Base-by-base conservation (phyloP, 805 yeast species). In the Candida nanaspora region DNA sequence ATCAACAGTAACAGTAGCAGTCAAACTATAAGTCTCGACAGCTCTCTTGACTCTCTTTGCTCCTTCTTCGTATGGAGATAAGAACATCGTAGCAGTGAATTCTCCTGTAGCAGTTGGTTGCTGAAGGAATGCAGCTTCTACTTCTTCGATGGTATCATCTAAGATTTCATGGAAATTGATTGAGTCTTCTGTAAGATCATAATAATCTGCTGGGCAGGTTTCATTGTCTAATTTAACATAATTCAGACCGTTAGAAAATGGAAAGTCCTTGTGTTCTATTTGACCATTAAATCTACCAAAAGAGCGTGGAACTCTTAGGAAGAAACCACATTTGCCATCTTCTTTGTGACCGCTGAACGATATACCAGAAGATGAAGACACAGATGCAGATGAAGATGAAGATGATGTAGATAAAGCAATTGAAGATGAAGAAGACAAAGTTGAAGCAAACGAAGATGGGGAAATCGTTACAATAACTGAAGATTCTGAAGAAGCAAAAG, bases 281-380 rank as follows among this genome's bases (percentile, higher is more conserved):
- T 19, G 4, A 9, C n/a, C 34, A 19, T 18, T 7, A 19, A 31
- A 31, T 31, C 22, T 19, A 8, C 34, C 34, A 8, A 18, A 31
- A 5, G 34, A 31, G 20, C 34, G 15, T 31, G 34, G 34, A 19
- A 10, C 6, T 19, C 23, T 18, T 18, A 31, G 11, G 23, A 8
- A 18, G 23, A 18, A 31, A 31, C 34, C 34, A 19, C 23, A 19
- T 18, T 31, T 31, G 8, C 23, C 23, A n/a, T 31, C 20, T 9
- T 31, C 5, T 19, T 31, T 31, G 5, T 3, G 10, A 19, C 34
- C 40, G n/a, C 60, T 37, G 15, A 62, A 37, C 15, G 59, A 34
- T 14, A 55, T 40, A 22, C 47, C 42, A 19, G 54, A 35, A 25
- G 59, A 32, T 27, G 62, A 39, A 26, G 56, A 27, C 18, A 55